Conservation (phyloP, 352 stramenopile species). For the Phytopythium oedochilum region DNA sequence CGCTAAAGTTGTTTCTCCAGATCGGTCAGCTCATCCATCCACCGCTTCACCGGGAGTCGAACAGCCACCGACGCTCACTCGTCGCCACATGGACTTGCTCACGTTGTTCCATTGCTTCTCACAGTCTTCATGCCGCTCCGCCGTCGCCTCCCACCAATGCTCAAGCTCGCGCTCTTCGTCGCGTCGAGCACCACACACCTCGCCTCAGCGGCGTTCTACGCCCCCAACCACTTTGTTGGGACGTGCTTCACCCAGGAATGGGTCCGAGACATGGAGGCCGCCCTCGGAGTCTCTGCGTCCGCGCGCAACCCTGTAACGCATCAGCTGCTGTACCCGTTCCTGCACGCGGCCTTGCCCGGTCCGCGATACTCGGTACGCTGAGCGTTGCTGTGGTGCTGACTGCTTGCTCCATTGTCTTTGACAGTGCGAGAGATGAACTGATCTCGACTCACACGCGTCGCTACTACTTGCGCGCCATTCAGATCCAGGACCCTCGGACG, state of each 20-base stretch:
- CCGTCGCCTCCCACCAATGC: not conserved
- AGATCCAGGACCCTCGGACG: constrained; percentile 18
- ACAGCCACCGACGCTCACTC: no score
- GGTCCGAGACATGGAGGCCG: constrained; percentile 10
- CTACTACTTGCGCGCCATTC: not conserved
- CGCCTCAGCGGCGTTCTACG: not conserved
- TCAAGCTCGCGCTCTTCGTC: not conserved
- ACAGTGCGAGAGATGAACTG: not conserved
- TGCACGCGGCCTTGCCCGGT: constrained; percentile 15
- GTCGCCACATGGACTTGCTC: no score
- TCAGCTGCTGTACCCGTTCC: constrained; percentile 19
- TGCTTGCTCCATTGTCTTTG: no score
- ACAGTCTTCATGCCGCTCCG: not conserved
- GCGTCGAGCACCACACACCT: not conserved
- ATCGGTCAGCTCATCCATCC: no score
- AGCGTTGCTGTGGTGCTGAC: no score
- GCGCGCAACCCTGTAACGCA: constrained; percentile 5
- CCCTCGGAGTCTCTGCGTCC: constrained; percentile 2
- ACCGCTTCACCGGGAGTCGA: no score
- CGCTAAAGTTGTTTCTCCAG: no score
- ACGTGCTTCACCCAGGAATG: constrained; percentile 27
- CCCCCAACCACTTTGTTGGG: constrained; percentile 32
- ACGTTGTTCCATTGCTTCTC: no score
- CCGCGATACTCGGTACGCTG: constrained; percentile 10
- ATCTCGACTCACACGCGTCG: no score